phyloP scores from a whole-genome alignment of 352 stramenopile species.

The Pythium brachiatum region DNA sequence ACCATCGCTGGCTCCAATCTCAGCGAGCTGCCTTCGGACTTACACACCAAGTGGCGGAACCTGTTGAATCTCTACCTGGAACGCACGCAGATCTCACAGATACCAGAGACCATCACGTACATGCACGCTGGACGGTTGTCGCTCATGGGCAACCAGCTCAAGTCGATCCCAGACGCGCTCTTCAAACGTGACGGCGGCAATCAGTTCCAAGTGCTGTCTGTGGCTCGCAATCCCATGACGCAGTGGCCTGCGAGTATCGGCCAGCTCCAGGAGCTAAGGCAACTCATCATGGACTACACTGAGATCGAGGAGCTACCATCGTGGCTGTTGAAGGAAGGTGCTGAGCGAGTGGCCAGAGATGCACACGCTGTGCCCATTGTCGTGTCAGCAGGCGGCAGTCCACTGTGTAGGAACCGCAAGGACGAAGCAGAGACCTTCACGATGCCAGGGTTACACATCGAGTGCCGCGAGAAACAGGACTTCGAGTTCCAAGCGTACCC shows the following conservation, averaged over 20 bases:
- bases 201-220: slow-evolving; percentile 2
- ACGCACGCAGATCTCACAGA: background rate
- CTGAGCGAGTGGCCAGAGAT: background rate
- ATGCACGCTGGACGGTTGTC: background rate
- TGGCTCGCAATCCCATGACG: slow-evolving; percentile 14
- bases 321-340: slow-evolving; percentile 11
- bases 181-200: background rate
- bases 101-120: background rate
- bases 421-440: background rate
- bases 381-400: slow-evolving; percentile 8
- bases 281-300: slow-evolving; percentile 14
- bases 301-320: background rate
- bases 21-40: slow-evolving; percentile 1
- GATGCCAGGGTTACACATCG: background rate
- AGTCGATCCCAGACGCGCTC: background rate
- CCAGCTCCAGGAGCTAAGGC: background rate
- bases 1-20: slow-evolving; percentile 7
- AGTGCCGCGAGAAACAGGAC: slow-evolving; percentile 9
- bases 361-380: background rate
- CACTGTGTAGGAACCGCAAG: background rate
- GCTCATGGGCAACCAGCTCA: slow-evolving; percentile 6
- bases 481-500: slow-evolving; percentile 2
- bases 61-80: slow-evolving; percentile 9
- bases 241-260: background rate
- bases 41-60: background rate